phyloP scores from a whole-genome alignment of 495 filamentous ascomycete genomes.

The Hypomontagnella monticulosa region DNA sequence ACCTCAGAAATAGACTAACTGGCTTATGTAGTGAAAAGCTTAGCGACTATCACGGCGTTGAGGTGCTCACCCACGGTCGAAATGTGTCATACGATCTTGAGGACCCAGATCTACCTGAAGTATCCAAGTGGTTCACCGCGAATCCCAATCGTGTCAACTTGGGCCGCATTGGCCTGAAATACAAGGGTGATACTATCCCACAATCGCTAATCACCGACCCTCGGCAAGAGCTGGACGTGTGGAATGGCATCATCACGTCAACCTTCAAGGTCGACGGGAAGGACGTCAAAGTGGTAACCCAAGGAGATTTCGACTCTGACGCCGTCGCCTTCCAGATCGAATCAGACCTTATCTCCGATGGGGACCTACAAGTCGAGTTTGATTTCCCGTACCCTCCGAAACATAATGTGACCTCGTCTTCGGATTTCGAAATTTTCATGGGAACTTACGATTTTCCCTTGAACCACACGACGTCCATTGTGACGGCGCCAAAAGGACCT shows the following conservation, averaged over 20 bases:
- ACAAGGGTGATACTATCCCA: conserved; percentile 46
- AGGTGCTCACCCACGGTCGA: conserved; percentile 51
- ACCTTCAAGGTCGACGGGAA: conserved; percentile 45
- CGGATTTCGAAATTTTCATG: conserved; percentile 46
- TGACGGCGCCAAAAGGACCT: conserved; percentile 15
- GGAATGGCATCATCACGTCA: conserved; percentile 49
- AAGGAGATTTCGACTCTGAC: conserved; percentile 49
- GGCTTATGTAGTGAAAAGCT: conserved; percentile 25
- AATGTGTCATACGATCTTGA: conserved; percentile 54
- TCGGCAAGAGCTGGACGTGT: conserved; percentile 50
- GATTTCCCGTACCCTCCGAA: conserved; percentile 55
- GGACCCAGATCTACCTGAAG: conserved; percentile 49
- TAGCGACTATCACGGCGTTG: conserved; percentile 41
- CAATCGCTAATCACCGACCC: conserved; percentile 39
- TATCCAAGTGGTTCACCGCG: conserved; percentile 54
- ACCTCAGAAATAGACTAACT: background rate
- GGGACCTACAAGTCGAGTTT: conserved; percentile 48
- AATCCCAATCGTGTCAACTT: conserved; percentile 59
- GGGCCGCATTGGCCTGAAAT: conserved; percentile 56
- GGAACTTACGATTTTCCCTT: conserved; percentile 46
- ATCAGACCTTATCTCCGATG: conserved; percentile 44
- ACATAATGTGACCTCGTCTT: conserved; percentile 39
- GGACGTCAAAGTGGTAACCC: conserved; percentile 46
- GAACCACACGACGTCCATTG: conserved; percentile 41
- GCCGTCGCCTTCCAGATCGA: conserved; percentile 50